These are phyloP conservation scores for Mucor racemosus DNA, from an alignment of 371 early-diverging fungal species.

Conservation along the genomic window DNA sequence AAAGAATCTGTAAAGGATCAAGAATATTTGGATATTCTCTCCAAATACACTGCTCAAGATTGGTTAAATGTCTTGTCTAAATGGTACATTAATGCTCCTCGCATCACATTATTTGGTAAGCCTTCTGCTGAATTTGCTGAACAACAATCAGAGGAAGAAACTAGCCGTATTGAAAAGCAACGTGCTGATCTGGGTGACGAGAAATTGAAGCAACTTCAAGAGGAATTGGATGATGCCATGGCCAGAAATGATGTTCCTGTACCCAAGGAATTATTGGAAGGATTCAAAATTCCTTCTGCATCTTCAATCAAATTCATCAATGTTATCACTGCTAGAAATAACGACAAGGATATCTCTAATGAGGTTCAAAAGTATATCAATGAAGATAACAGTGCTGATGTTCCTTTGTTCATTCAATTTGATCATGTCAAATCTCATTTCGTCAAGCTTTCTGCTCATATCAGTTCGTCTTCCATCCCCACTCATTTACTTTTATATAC, in stretches of 20 bases:
- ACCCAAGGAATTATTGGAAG: conserved; percentile 63
- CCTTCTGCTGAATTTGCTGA: conserved; percentile 69
- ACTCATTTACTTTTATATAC: conserved; percentile 61
- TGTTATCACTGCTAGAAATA: conserved; percentile 61
- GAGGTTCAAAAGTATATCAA: conserved; percentile 60
- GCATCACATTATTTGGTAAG: conserved; percentile 60
- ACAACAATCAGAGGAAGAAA: conserved; percentile 59
- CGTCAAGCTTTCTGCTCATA: conserved; percentile 54
- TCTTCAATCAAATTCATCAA: conserved; percentile 66
- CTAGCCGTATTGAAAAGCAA: conserved; percentile 60
- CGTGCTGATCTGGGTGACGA: conserved; percentile 55
- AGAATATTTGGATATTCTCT: conserved; percentile 52
- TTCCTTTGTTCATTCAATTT: conserved; percentile 68
- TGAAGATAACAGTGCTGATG: conserved; percentile 44
- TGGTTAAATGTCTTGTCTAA: conserved; percentile 57
- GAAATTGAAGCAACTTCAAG: conserved; percentile 55
- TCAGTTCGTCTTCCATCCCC: conserved; percentile 56
- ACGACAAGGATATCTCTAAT: conserved; percentile 47
- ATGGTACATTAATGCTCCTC: conserved; percentile 61
- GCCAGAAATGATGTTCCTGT: conserved; percentile 60
- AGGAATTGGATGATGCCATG: conserved; percentile 57
- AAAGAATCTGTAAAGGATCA: conserved; percentile 54
- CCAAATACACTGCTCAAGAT: conserved; percentile 48
- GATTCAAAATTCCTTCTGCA: conserved; percentile 63
- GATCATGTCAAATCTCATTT: conserved; percentile 71